Evolutionary conservation across 371 early-diverging fungal species (phyloP).

Genomic region (Lichtheimia ramosa): DNA sequence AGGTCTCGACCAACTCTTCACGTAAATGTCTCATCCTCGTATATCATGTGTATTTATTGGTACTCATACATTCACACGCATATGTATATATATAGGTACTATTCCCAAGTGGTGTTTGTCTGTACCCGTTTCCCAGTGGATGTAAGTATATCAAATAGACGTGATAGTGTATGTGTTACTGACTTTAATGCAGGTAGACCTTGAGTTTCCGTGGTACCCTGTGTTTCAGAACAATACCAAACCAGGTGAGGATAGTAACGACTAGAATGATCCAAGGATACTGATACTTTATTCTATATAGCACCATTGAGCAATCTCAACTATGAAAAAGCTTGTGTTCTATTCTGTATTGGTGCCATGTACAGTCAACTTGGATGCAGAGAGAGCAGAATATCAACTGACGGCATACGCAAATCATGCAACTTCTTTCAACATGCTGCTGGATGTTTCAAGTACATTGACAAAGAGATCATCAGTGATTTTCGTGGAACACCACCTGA

Average conservation of each 20-base stretch:
- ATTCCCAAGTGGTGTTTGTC: conserved; percentile 41
- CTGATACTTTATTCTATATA: neutral
- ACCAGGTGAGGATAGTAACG: conserved; percentile 10
- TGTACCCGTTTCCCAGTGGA: conserved; percentile 45
- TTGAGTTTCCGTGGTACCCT: conserved; percentile 17
- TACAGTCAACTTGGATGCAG: conserved; percentile 76
- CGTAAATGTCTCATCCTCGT: conserved; percentile 11
- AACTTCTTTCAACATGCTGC: conserved; percentile 83
- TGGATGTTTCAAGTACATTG: conserved; percentile 74
- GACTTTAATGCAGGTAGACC: conserved; percentile 13
- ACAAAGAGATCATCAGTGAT: conserved; percentile 55
- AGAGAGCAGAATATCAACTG: conserved; percentile 67
- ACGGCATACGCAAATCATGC: conserved; percentile 79
- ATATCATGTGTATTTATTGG: neutral
- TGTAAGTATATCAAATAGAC: conserved; percentile 16
- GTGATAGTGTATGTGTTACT: conserved; percentile 1
- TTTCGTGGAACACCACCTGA: conserved; percentile 53
- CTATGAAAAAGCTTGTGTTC: conserved; percentile 81
- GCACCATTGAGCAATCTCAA: conserved; percentile 57
- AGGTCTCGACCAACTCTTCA: conserved; percentile 27
- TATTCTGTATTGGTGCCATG: conserved; percentile 84
- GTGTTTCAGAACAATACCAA: conserved; percentile 13
- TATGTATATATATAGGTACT: conserved; percentile 27
- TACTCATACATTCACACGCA: neutral
- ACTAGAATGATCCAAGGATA: neutral